Evolutionary conservation across 345 rosid species (phyloP).

Genomic region (Eucalyptus regnans): DNA sequence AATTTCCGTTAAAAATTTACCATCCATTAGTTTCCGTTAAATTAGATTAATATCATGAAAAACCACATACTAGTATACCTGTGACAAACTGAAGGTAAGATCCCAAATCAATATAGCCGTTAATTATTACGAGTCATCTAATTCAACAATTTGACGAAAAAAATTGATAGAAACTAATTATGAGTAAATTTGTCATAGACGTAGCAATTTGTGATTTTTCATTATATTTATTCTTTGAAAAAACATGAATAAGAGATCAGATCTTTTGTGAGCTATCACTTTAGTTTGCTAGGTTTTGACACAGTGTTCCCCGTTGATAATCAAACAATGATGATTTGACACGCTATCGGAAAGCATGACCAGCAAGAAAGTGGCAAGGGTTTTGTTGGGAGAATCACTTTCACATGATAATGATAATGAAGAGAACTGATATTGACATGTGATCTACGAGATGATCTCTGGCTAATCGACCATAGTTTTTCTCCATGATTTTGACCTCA

Average conservation of each 20-base stretch:
- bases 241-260: not conserved
- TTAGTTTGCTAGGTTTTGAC: not conserved
- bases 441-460: not conserved
- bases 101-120: fast-evolving
- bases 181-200: no score
- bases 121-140: no score
- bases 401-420: not conserved
- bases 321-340: not conserved
- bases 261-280: not conserved
- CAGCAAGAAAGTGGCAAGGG: not conserved
- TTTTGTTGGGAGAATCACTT: not conserved
- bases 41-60: no score
- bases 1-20: no score
- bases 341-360: not conserved
- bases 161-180: no score
- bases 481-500: not conserved
- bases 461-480: not conserved
- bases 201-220: fast-evolving
- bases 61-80: no score
- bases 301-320: not conserved
- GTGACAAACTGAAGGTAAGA: fast-evolving
- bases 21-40: no score
- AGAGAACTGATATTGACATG: not conserved
- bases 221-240: no score
- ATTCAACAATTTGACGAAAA: fast-evolving